Evolutionary conservation across 2,329 filamentous ascomycete genomes (phyloP), one percentile per base, ranked within the genome.

Genomic region (Clonostachys rhizophaga): DNA sequence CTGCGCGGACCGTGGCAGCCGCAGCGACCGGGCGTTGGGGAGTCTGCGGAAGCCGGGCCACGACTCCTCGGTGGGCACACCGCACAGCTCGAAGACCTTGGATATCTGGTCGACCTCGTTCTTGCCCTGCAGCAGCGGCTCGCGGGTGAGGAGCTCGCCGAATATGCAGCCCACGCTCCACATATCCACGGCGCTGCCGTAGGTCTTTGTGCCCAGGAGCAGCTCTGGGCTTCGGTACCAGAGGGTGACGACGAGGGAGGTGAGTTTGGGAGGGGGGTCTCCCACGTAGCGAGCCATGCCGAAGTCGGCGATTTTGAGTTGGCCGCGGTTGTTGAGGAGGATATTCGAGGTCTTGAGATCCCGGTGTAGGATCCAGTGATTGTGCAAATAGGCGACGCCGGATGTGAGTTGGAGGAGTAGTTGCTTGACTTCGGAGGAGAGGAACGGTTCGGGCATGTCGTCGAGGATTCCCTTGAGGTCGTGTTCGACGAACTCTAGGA

Each of bases 101-200:
- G 84, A 83, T 12, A 97, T 75, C 62, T 96, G 85, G 60, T 95
- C 90, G 48, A 95, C 91, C 69, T 99, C 94, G 67, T 95, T 96
- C 60, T 84, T 87, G 44, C 91, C 92, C 58, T 90, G 89, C 1
- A 99, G 74, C 3, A 97, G 65, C 0, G 92, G 90, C 52, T 91
- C 85, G 52, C 89, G 87, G 35, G 83, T 85, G 17, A 97, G 75
- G 5, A 99, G 78, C 70, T 99, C 94, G 51, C 86, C 92, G 61
- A 99, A 95, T 60, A 99, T 91, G 69, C 94, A 97, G 12, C 94
- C 94, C 5, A 97, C 74, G 67, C 88, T 95, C 94, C 94, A 99
- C 78, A 97, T 87, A 68, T 97, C 94, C 56, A 97, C 77, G 50
- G 87, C 81, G 1, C 77, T 71, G 49, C 79, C 84, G 69, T 99